Evolutionary conservation across 768 basidiomycete genomes (phyloP), one percentile per base, ranked within the genome.

Genomic region (Mycena leptocephala): DNA sequence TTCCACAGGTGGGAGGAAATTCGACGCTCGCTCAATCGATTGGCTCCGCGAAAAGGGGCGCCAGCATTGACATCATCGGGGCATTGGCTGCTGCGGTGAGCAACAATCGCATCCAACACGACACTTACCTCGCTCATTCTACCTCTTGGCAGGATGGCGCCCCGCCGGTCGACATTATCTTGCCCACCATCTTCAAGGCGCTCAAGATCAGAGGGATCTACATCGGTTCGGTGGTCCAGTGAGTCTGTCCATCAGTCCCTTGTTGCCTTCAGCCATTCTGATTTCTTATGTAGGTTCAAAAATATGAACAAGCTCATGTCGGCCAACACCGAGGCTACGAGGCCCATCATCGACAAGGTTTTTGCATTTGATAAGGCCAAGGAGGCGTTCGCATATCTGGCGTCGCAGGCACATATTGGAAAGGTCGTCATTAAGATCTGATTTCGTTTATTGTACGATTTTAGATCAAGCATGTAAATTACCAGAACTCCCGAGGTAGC

Each of bases 151-250:
- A 85, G 83, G 79, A 76, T 9, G 76, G 74, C 14, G 83, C 82
- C 35, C 72, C 81, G 16, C 82, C 70, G 2, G 43, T 48, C 58
- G 70, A 87, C 70, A 71, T 89, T n/a, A 78, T 84, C 41, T 62
- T 80, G 20, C 65, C 69, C 18, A 79, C 84, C 18, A 87, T 93
- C 33, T 77, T 37, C 55, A 89, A 86, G 75, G 85, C 85, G 6
- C 82, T 89, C 41, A 81, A 78, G 18, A 74, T 92, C 35, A 88
- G 90, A 5, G 92, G 92, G 5, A 86, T 93, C 30, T 85, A 89
- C 33, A 85, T 92, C 68, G 92, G 92, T 37, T 90, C 90, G 11
- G 87, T 91, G 32, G 83, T 87, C 26, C 90, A 92, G 90, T 91
- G 78, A 59, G 90, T 83, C 41, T 22, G 43, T 7, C 16, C 43